Base-by-base conservation (phyloP, 805 yeast species). In the Candida morakotiae region DNA sequence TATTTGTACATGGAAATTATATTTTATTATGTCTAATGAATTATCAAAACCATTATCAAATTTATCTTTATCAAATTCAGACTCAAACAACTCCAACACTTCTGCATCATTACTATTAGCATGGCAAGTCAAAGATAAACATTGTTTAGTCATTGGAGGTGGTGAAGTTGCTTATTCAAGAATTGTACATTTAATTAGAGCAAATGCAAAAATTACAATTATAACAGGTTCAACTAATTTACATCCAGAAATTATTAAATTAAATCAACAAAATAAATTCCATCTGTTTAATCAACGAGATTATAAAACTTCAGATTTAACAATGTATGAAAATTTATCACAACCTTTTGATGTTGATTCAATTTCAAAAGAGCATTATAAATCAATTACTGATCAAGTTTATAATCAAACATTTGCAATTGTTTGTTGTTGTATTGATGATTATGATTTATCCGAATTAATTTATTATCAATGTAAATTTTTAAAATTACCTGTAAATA, bases 121-220 rank as follows among this genome's bases (percentile, higher is more conserved):
- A 9, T 81, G 85, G 86, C 88, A 82, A 58, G 84, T 82, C 15
- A 73, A 68, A 45, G 62, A 79, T 60, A 65, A 47, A 67, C 85
- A 75, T 46, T 85, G 83, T 11, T 64, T 85, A 8, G 83, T 85
- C 1, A 75, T 85, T 28, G 95, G 95, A 0, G 87, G 83, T 5
- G 86, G 87, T 9, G 83, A 78, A 32, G 95, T 86, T 7, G 95
- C 88, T 0, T 64, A 79, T 9, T 74, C 87, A 13, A 60, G 95
- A 36, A 77, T 85, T 3, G 65, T 71, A 37, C 86, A 83, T 50
- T 64, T 86, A 15, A 55, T 84, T 3, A 73, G 74, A 13, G 89
- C 94, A 0, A 74, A 80, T 45, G 91, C 93, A 8, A 68, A 66
- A 35, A 71, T 86, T 28, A 81, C 87, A 0, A 81, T 86, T 8